A percentile compares a stretch with the other conserved stretches of the same genome.
Evolutionary conservation across 176 grass and related monocot species (phyloP).

Genomic region (Oryza brachyantha): DNA sequence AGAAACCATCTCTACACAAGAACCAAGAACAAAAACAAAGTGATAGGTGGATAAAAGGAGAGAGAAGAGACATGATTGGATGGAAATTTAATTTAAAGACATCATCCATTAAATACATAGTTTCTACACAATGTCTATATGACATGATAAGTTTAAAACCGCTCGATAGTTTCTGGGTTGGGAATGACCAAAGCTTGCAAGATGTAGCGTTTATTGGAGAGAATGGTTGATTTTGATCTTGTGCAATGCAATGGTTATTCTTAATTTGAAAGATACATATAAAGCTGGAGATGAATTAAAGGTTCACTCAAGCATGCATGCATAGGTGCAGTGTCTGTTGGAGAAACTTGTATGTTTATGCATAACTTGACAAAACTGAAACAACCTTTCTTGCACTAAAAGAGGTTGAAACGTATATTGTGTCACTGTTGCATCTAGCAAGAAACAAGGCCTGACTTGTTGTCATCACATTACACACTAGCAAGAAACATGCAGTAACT

Average conservation of each 20-base stretch:
- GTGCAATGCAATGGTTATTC: neutral
- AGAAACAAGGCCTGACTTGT: conserved; percentile 27
- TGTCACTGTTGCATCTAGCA: neutral
- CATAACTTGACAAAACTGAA: conserved; percentile 36
- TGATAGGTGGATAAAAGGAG: too few species aligned
- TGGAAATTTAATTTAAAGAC: too few species aligned
- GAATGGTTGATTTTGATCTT: conserved; percentile 14
- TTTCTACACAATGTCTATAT: too few species aligned
- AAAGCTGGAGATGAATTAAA: conserved; percentile 5
- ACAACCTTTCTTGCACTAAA: conserved; percentile 41
- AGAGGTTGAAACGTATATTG: conserved; percentile 33
- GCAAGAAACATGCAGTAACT: conserved; percentile 26
- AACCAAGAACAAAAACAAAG: too few species aligned
- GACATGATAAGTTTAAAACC: too few species aligned
- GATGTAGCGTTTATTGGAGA: neutral
- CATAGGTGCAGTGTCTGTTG: conserved; percentile 36
- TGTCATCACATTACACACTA: conserved; percentile 15
- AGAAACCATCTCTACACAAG: too few species aligned
- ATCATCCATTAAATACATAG: too few species aligned
- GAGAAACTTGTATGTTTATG: conserved; percentile 42
- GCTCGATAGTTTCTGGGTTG: too few species aligned
- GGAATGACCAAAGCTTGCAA: conserved; percentile 7
- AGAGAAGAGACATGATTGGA: too few species aligned
- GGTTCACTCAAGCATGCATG: conserved; percentile 30
- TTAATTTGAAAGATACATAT: neutral